phyloP scores from a whole-genome alignment of 495 filamentous ascomycete genomes.

The Apiosordaria backusii region DNA sequence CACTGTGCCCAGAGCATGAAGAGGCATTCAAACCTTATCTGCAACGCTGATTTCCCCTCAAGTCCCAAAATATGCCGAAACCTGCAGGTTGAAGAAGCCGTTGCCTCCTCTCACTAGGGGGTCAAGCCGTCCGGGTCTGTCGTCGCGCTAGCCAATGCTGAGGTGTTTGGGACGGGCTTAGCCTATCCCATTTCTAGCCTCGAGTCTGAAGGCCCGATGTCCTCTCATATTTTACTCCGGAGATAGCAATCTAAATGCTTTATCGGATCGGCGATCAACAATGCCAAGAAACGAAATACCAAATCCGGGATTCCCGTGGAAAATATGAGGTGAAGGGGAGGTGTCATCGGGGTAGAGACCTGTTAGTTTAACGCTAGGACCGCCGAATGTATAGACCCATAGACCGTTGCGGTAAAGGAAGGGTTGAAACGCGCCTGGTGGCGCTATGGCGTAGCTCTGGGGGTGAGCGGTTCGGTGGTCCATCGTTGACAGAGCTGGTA shows the following conservation, averaged over 20 bases:
- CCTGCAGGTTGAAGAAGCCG: background rate
- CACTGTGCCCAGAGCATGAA: background rate
- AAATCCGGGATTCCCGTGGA: background rate
- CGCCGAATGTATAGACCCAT: background rate
- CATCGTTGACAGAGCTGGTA: background rate
- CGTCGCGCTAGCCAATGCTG: background rate
- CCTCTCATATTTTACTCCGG: background rate
- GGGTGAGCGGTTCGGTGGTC: background rate
- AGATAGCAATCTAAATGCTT: background rate
- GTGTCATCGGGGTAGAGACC: background rate
- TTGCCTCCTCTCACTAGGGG: background rate
- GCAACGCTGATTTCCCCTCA: background rate
- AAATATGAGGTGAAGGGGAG: background rate
- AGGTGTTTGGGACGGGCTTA: background rate
- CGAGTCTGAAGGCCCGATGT: background rate
- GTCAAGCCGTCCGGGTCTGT: too few species aligned
- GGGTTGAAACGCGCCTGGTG: conserved; percentile 2
- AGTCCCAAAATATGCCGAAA: background rate
- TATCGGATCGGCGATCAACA: background rate
- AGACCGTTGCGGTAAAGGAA: background rate
- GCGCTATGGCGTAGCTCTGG: background rate
- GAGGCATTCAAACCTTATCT: background rate
- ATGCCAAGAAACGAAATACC: background rate
- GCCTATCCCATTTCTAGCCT: background rate
- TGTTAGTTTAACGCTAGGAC: background rate